Conservation (phyloP, 2,329 filamentous ascomycete species). For the Trichoderma polysporum region DNA sequence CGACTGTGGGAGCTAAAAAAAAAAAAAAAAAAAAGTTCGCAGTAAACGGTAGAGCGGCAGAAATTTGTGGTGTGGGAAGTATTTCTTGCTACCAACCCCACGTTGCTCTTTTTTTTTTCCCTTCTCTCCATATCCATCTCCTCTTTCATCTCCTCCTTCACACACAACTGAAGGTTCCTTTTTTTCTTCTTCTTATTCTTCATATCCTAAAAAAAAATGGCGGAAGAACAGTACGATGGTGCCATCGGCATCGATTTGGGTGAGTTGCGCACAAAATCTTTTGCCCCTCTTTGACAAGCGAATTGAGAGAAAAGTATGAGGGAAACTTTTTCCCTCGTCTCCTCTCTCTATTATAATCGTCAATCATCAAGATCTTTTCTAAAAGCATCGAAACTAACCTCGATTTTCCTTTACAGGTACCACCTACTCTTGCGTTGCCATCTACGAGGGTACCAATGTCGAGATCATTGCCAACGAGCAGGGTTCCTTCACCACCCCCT, state of each 20-base stretch:
- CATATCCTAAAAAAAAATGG: slow-evolving; percentile 61
- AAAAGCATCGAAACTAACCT: slow-evolving; percentile 7
- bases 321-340: background rate
- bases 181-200: slow-evolving; percentile 1
- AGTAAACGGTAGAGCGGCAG: slow-evolving; percentile 28
- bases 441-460: slow-evolving; percentile 98
- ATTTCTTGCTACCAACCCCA: slow-evolving; percentile 41
- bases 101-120: slow-evolving; percentile 31
- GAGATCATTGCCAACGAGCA: slow-evolving; percentile 99
- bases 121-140: slow-evolving; percentile 24
- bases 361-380: background rate
- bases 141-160: slow-evolving; percentile 29
- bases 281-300: slow-evolving; percentile 11
- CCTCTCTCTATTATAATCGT: background rate
- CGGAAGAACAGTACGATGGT: slow-evolving; percentile 98
- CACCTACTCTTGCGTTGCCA: slow-evolving; percentile 99
- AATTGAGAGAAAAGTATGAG: background rate
- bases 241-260: slow-evolving; percentile 99
- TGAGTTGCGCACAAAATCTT: slow-evolving; percentile 47
- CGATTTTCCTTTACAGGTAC: slow-evolving; percentile 64
- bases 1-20: slow-evolving; percentile 21
- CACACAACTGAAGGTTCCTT: slow-evolving; percentile 24
- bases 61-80: slow-evolving; percentile 34
- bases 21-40: slow-evolving; percentile 34
- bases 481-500: slow-evolving; percentile 97